Percentiles rank a stretch among this genome's conserved stretches.
These are phyloP conservation scores for Xylaria nigripes DNA, from an alignment of 495 filamentous ascomycete genomes.

Conservation along the genomic window DNA sequence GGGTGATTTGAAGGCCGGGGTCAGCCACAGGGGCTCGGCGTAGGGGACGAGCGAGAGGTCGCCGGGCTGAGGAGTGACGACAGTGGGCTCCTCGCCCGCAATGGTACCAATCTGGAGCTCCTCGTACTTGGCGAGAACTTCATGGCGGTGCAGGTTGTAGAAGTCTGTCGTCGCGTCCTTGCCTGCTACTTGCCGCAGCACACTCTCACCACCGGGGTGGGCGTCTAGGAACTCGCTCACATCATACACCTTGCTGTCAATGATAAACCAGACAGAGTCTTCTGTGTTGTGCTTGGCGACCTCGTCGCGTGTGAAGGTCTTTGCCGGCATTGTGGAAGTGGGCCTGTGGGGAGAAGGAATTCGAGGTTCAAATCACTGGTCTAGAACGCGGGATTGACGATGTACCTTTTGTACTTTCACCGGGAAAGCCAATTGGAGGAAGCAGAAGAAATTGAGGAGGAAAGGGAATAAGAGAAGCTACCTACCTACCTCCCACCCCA, in stretches of 20 bases:
- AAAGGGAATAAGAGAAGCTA: not conserved
- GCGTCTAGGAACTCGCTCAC: slow-evolving; percentile 87
- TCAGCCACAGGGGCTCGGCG: slow-evolving; percentile 73
- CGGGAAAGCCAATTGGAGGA: not conserved
- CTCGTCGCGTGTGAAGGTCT: slow-evolving; percentile 61
- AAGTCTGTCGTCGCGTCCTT: slow-evolving; percentile 80
- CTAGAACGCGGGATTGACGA: not conserved
- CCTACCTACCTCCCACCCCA: not conserved
- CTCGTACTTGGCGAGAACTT: slow-evolving; percentile 71
- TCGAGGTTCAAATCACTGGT: not conserved
- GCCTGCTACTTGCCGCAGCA: slow-evolving; percentile 77
- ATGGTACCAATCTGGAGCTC: slow-evolving; percentile 69
- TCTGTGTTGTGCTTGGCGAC: slow-evolving; percentile 78
- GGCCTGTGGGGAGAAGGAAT: not conserved
- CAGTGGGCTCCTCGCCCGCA: slow-evolving; percentile 63
- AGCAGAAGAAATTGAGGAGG: not conserved
- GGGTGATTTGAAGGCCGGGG: slow-evolving; percentile 68
- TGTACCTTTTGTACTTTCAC: not conserved
- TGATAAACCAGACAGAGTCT: slow-evolving; percentile 70
- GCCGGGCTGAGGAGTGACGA: slow-evolving; percentile 61
- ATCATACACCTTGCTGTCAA: slow-evolving; percentile 90
- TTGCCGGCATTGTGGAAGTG: slow-evolving; percentile 15
- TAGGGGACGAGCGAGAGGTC: slow-evolving; percentile 71
- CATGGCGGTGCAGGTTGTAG: slow-evolving; percentile 89
- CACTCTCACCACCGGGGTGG: slow-evolving; percentile 77